Conservation (phyloP, 202 grass and related monocot genomes). For the Panicum hallii region DNA sequence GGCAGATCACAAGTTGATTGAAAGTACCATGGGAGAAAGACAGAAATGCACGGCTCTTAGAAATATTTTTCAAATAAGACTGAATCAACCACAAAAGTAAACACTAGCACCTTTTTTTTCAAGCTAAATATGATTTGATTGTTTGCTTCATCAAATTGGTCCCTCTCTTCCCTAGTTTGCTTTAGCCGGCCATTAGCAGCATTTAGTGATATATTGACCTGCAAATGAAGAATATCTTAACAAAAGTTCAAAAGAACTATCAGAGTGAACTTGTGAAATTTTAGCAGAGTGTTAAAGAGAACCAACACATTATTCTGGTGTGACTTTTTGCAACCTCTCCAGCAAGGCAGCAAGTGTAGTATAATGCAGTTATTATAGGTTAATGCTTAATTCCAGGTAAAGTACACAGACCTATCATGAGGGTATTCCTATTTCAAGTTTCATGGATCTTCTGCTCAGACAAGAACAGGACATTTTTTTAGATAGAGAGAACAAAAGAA, state of each 20-base stretch:
- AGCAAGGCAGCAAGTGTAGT: slow-evolving; percentile 1
- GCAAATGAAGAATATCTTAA: slow-evolving; percentile 42
- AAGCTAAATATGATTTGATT: slow-evolving; percentile 81
- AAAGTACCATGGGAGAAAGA: slow-evolving; percentile 20
- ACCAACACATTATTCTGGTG: slow-evolving; percentile 19
- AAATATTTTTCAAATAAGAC: not conserved
- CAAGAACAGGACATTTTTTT: slow-evolving; percentile 13
- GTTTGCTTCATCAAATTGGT: slow-evolving; percentile 97
- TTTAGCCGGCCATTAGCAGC: slow-evolving; percentile 68
- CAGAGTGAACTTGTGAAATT: not conserved
- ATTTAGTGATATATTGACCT: slow-evolving; percentile 86
- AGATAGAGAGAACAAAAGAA: not conserved
- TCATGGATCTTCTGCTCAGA: slow-evolving; percentile 8
- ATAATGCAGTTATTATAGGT: not conserved
- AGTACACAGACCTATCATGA: not conserved
- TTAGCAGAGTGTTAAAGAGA: slow-evolving; percentile 17
- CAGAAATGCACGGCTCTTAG: not conserved
- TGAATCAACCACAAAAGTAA: slow-evolving; percentile 33
- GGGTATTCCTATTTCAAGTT: slow-evolving; percentile 22
- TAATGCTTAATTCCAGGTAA: slow-evolving; percentile 17
- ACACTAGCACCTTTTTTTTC: slow-evolving; percentile 76
- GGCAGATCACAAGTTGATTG: slow-evolving; percentile 1
- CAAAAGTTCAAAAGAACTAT: slow-evolving; percentile 31
- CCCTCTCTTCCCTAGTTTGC: slow-evolving; percentile 91
- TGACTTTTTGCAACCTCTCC: not conserved